Evolutionary conservation across 257 asterid genomes (phyloP), one percentile per base, ranked within the genome.

Genomic region (Fraxinus americana): DNA sequence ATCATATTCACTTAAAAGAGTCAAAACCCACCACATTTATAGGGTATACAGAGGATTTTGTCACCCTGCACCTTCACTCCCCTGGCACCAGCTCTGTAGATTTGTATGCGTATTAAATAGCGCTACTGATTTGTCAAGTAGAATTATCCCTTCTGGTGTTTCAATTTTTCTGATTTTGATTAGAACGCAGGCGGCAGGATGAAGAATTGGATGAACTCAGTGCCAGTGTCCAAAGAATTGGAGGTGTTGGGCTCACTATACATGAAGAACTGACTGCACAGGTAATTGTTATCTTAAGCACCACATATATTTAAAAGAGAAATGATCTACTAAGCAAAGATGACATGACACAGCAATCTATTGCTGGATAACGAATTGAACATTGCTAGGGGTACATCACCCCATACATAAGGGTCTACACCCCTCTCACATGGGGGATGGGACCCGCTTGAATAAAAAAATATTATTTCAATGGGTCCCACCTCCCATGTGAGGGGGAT

Each of bases 251-350:
- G 82, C 97, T 93, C 69, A 95, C 99, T 2, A 93, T 95, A 86
- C 99, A 93, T 32, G 99, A 95, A 78, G 99, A 95, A 87, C 96
- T 95, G 78, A 88, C 85, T 76, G 89, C 94, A 61, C 99, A 95
- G 88, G 99, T 92, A 39, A 70, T 61, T 41, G 10, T 67, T 73
- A 12, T 4, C 52, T 45, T 45, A 70, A 79, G 35, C 34, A 59
- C 29, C 67, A 50, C 11, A 7, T 38, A 38, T 38, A 38, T 38
- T 38, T 38, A 38, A 38, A 8, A 38, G 43, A 7, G 11, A 38
- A 38, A 38, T 38, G 11, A 39, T 39, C 3, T 39, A 39, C 45
- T 39, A 39, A 39, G 45, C 45, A 9, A 38, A 38, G 45, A 39
- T 39, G 45, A 39, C 45, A 39, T 39, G 45, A 39, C 3, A 8